These are phyloP conservation scores for Thermomucor indicae-seudaticae DNA, from an alignment of 371 early-diverging fungal genomes.

Conservation along the genomic window DNA sequence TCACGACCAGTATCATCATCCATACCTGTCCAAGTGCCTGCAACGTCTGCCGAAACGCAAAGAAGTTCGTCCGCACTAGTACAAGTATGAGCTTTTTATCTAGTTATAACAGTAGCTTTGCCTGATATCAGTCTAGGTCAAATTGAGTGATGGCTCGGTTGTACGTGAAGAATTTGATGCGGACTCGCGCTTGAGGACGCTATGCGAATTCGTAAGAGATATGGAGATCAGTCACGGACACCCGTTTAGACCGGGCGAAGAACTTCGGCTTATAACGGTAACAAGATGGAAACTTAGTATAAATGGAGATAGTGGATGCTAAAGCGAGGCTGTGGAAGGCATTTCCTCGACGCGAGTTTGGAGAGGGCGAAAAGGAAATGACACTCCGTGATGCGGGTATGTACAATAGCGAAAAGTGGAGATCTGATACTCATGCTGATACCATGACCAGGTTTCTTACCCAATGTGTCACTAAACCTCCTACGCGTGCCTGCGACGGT, in stretches of 20 bases:
- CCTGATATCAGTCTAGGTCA: constrained; percentile 18
- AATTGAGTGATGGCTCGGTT: constrained; percentile 19
- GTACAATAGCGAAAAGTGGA: not conserved
- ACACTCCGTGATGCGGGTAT: constrained; percentile 24
- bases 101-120: no score
- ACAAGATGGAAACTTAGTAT: not conserved
- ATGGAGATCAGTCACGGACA: not conserved
- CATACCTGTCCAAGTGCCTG: no score
- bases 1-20: not conserved
- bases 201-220: constrained; percentile 5
- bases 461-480: not conserved
- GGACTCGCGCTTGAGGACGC: not conserved
- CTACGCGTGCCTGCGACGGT: no score
- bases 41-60: not conserved
- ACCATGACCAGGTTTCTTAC: constrained; percentile 15
- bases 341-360: constrained; percentile 10
- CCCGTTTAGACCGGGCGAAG: not conserved
- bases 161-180: constrained; percentile 23
- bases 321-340: constrained; percentile 2
- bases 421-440: not conserved
- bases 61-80: not conserved
- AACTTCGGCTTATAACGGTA: constrained; percentile 12
- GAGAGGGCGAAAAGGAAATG: not conserved
- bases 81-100: no score
- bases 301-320: not conserved